phyloP scores from a whole-genome alignment of 2,329 filamentous ascomycete species.

The Helminthosporium solani region DNA sequence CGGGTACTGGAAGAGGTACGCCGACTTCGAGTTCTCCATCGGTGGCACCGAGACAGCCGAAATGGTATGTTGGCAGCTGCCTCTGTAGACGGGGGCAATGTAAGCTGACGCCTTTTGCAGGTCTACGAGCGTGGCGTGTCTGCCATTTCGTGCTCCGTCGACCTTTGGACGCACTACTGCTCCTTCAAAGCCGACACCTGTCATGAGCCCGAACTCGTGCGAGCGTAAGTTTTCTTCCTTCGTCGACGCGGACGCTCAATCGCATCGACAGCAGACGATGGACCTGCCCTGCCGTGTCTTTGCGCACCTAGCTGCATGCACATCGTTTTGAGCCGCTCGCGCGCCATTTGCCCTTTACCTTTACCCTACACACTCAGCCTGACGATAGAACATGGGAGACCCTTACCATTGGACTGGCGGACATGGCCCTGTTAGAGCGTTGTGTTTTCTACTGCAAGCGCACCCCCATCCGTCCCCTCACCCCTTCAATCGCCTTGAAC shows the following conservation, averaged over 20 bases:
- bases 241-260: slow-evolving; percentile 28
- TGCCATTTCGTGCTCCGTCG: slow-evolving; percentile 89
- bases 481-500: slow-evolving; percentile 2
- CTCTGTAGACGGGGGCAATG: not conserved
- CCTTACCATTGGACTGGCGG: slow-evolving; percentile 12
- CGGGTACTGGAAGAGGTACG: slow-evolving; percentile 99
- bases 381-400: slow-evolving; percentile 11
- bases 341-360: slow-evolving; percentile 39
- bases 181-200: slow-evolving; percentile 97
- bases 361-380: slow-evolving; percentile 15
- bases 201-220: slow-evolving; percentile 89
- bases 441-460: slow-evolving; percentile 20
- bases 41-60: slow-evolving; percentile 95
- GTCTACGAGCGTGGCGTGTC: slow-evolving; percentile 94
- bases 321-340: slow-evolving; percentile 24
- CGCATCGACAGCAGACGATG: slow-evolving; percentile 28
- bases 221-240: slow-evolving; percentile 84
- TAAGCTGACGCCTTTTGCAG: slow-evolving; percentile 47
- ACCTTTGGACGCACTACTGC: slow-evolving; percentile 97
- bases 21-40: slow-evolving; percentile 94
- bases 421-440: slow-evolving; percentile 12
- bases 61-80: slow-evolving; percentile 62
- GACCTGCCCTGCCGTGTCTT: slow-evolving; percentile 12
- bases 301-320: slow-evolving; percentile 23
- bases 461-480: slow-evolving; percentile 9